Percentiles rank a stretch among this genome's conserved stretches.
Conservation (phyloP, 2,329 filamentous ascomycete species). For the Coniella vitis region DNA sequence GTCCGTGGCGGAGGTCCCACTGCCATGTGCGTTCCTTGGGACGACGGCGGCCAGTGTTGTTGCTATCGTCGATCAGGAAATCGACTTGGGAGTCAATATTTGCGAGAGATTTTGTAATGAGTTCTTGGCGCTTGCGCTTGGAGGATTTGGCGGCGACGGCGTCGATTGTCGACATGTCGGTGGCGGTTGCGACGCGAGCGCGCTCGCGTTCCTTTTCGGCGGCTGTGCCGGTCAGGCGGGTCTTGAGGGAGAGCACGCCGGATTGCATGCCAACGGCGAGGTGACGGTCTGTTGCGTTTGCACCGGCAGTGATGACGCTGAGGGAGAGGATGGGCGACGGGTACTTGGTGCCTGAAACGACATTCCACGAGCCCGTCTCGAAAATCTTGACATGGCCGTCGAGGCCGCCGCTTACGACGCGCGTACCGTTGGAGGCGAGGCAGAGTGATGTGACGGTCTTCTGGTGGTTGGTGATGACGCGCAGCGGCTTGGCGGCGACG, state of each 20-base stretch:
- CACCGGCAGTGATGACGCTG: slow-evolving; percentile 63
- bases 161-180: slow-evolving; percentile 73
- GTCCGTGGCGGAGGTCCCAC: slow-evolving; percentile 67
- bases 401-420: slow-evolving; percentile 79
- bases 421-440: slow-evolving; percentile 70
- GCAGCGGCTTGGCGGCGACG: slow-evolving; percentile 80
- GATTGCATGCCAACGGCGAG: slow-evolving; percentile 92
- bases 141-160: slow-evolving; percentile 59
- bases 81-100: slow-evolving; percentile 79
- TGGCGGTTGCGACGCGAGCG: slow-evolving; percentile 70
- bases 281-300: slow-evolving; percentile 75
- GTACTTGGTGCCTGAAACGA: slow-evolving; percentile 93
- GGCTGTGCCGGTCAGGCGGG: slow-evolving; percentile 76
- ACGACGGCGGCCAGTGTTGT: slow-evolving; percentile 34
- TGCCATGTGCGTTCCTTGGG: slow-evolving; percentile 70
- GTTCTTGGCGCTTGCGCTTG: slow-evolving; percentile 56
- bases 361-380: slow-evolving; percentile 90
- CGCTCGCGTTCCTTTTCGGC: slow-evolving; percentile 73
- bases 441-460: slow-evolving; percentile 91
- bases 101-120: slow-evolving; percentile 55
- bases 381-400: slow-evolving; percentile 98
- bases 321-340: slow-evolving; percentile 83
- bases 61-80: slow-evolving; percentile 76
- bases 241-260: slow-evolving; percentile 84
- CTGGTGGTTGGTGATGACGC: slow-evolving; percentile 87